Percentiles rank a stretch among this genome's conserved stretches.
Conservation (phyloP, 2,329 filamentous ascomycete genomes). For the Penicillium sp. region DNA sequence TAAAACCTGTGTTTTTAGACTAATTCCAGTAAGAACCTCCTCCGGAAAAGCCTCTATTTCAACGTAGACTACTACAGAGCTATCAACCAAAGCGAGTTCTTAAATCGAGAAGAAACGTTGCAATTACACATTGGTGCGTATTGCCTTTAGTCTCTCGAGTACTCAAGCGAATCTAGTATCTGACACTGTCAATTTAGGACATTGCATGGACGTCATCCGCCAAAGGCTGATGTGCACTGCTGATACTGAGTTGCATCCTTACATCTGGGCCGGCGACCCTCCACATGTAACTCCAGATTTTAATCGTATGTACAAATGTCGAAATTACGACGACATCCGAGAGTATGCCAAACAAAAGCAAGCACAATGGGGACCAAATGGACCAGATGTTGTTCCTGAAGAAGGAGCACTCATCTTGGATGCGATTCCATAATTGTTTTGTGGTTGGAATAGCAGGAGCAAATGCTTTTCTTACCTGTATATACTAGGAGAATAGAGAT, state of each 20-base stretch:
- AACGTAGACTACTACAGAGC: constrained; percentile 57
- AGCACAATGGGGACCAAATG: neutral
- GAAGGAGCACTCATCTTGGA: neutral
- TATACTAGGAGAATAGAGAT: too few species aligned
- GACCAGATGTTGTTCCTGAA: neutral
- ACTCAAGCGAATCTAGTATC: neutral
- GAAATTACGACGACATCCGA: constrained; percentile 3
- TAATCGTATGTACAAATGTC: constrained; percentile 10
- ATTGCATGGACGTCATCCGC: constrained; percentile 59
- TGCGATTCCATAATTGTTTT: neutral
- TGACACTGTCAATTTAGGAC: constrained; percentile 33
- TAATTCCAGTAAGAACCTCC: constrained; percentile 46
- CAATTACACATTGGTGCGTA: constrained; percentile 55
- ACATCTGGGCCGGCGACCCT: constrained; percentile 48
- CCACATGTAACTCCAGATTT: neutral
- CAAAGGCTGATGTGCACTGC: constrained; percentile 62
- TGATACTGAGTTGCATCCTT: constrained; percentile 58
- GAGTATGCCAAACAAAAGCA: neutral
- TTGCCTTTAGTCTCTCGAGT: neutral
- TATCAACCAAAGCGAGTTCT: constrained; percentile 51
- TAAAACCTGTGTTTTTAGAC: neutral
- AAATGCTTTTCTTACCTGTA: too few species aligned
- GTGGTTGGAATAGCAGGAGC: too few species aligned
- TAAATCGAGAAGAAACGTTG: constrained; percentile 53
- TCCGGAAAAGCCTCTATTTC: constrained; percentile 57